Percentiles rank a stretch among this genome's conserved stretches.
Evolutionary conservation across 2,329 filamentous ascomycete genomes (phyloP).

Genomic region (Ceratocystis destructans): DNA sequence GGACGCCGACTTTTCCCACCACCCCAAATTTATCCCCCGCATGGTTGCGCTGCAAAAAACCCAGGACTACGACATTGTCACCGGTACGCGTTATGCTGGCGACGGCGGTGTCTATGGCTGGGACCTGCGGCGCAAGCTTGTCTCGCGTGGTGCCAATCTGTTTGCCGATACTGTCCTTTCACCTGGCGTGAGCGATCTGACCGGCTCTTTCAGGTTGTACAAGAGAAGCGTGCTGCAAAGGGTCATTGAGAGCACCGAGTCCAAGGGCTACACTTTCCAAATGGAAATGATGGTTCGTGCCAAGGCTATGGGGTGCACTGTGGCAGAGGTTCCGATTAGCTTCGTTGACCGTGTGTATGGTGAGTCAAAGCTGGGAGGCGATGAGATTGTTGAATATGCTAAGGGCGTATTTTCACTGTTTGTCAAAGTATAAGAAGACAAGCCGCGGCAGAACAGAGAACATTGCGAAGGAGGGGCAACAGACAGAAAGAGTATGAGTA

Average conservation of each 20-base stretch:
- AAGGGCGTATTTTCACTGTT: constrained; percentile 70
- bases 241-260: constrained; percentile 81
- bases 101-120: constrained; percentile 86
- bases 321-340: constrained; percentile 88
- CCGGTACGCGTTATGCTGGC: constrained; percentile 84
- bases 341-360: constrained; percentile 95
- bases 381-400: constrained; percentile 93
- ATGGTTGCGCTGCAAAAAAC: constrained; percentile 74
- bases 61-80: constrained; percentile 87
- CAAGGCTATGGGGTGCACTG: constrained; percentile 87
- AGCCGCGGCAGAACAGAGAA: not conserved
- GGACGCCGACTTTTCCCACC: constrained; percentile 98
- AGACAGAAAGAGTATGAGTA: not conserved
- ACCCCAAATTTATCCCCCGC: constrained; percentile 94
- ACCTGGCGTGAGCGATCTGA: constrained; percentile 89
- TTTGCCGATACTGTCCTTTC: constrained; percentile 89
- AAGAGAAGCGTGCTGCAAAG: constrained; percentile 81
- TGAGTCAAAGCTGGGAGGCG: constrained; percentile 83
- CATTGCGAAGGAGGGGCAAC: not conserved
- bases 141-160: constrained; percentile 77
- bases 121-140: constrained; percentile 83
- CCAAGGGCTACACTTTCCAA: constrained; percentile 97
- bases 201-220: constrained; percentile 87
- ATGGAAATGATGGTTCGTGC: constrained; percentile 99
- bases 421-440: constrained; percentile 50